Base-by-base conservation (phyloP, 2,329 filamentous ascomycete species). In the Gaeumannomyces sp. region DNA sequence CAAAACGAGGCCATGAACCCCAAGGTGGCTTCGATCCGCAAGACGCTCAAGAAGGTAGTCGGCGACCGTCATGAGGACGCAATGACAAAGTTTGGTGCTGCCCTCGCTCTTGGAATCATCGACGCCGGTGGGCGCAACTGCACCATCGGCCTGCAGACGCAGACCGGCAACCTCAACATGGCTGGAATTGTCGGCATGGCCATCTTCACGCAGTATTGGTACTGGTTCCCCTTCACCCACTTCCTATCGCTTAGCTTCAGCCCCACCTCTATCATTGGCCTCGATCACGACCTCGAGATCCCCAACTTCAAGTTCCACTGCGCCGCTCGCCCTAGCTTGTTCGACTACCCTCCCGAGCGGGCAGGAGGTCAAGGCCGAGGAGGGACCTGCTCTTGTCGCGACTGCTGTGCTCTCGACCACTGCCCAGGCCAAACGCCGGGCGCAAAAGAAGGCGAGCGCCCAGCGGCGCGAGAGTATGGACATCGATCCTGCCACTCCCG, bases 181-280 rank as follows among this genome's bases (percentile, higher is more conserved):
- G 88, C 93, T 25, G 96, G 92, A 67, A 96, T 99, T 70, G 93
- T 99, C 25, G 96, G 95, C 70, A 97, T 97, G 88, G 94, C 93
- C 33, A 91, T 99, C 64, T 99, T 99, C 79, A 96, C 93, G 11
- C 95, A 99, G 76, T 99, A 99, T 81, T 99, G 95, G 95, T 99
- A 99, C 81, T 99, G 95, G 95, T 99, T 99, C 86, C 95, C 95
- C 66, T 90, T 98, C 72, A 96, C 95, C 35, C 95, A 99, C 78
- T 99, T 99, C 86, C 77, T 99, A 65, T 96, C 94, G 0, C 83
- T 99, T 67, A 93, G 92, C 72, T 98, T 99, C 79, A 93, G 92
- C n/a, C 95, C 95, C 1, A 99, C 96, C 1, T 91, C 95, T 1
- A 91, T 99, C 73, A 97, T 98, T 71, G 94, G 91, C 66, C 87